phyloP scores from a whole-genome alignment of 2,329 filamentous ascomycete genomes.

The Leptographium lundbergii region DNA sequence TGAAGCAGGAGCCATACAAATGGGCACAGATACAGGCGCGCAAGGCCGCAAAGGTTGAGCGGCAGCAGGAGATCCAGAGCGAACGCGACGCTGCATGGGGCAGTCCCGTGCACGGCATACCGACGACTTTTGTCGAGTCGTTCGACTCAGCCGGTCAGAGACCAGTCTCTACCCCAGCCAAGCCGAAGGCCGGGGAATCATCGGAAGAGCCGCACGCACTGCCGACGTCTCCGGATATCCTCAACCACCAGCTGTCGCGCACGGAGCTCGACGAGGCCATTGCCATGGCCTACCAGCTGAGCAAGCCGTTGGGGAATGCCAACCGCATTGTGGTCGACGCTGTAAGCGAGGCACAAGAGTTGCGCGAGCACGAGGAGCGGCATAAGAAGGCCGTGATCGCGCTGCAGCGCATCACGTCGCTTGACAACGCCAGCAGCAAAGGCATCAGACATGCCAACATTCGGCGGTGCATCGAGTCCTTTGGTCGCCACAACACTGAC shows the following conservation, averaged over 20 bases:
- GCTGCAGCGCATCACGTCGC: conserved; percentile 62
- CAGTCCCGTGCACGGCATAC: conserved; percentile 64
- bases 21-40: conserved; percentile 71
- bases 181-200: conserved; percentile 28
- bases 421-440: conserved; percentile 65
- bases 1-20: conserved; percentile 68
- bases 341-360: conserved; percentile 21
- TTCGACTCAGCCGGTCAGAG: conserved; percentile 53
- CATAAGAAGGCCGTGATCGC: conserved; percentile 64
- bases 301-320: conserved; percentile 35
- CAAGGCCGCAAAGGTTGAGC: conserved; percentile 69
- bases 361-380: conserved; percentile 33
- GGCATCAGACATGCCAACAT: conserved; percentile 75
- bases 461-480: conserved; percentile 69
- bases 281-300: conserved; percentile 54
- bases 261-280: conserved; percentile 55
- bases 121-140: conserved; percentile 74
- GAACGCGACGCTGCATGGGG: conserved; percentile 55
- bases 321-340: conserved; percentile 28
- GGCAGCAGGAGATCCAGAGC: conserved; percentile 55
- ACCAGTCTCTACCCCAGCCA: conserved; percentile 18
- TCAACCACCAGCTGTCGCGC: conserved; percentile 67
- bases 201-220: conserved; percentile 26
- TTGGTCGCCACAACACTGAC: conserved; percentile 88
- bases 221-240: conserved; percentile 36